Conservation (phyloP, 371 early-diverging fungal genomes). For the Amoeboaphelidium protococcarum region DNA sequence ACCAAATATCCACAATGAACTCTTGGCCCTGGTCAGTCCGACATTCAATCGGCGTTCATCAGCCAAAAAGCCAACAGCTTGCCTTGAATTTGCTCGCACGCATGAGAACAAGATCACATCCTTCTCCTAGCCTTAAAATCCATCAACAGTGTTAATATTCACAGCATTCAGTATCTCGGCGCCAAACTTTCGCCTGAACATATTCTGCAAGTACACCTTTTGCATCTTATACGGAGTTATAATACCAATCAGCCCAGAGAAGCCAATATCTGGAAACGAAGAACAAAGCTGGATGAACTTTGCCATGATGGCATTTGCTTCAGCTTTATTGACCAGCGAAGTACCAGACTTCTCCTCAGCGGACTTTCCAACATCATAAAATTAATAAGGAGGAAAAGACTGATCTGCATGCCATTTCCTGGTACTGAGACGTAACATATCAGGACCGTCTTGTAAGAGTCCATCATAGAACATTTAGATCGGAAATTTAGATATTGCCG, state of each 20-base stretch:
- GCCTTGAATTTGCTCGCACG: conserved; percentile 28
- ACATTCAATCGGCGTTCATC: conserved; percentile 85
- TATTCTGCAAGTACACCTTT: conserved; percentile 30
- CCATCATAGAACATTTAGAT: conserved; percentile 53
- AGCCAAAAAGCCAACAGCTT: conserved; percentile 67
- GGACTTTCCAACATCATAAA: conserved; percentile 44
- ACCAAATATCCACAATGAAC: conserved; percentile 70
- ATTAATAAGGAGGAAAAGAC: conserved; percentile 41
- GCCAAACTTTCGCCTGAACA: conserved; percentile 34
- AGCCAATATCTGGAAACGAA: conserved; percentile 25
- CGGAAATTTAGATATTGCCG: conserved; percentile 61
- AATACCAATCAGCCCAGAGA: conserved; percentile 47
- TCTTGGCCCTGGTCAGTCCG: conserved; percentile 70
- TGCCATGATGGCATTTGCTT: conserved; percentile 41
- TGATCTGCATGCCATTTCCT: conserved; percentile 44
- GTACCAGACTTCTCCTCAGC: conserved; percentile 25
- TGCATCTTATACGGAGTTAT: conserved; percentile 86
- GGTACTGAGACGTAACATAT: conserved; percentile 23
- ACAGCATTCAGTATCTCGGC: conserved; percentile 30
- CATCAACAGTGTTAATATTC: conserved; percentile 83
- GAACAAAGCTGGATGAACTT: conserved; percentile 31
- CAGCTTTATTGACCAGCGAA: conserved; percentile 52
- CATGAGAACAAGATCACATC: conserved; percentile 14
- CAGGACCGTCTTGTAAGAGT: conserved; percentile 41
- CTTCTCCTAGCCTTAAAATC: conserved; percentile 98